Percentiles rank a stretch among this genome's conserved stretches.
Evolutionary conservation across 1,284 basidiomycete species (phyloP).

Genomic region (Pascua guehoae): DNA sequence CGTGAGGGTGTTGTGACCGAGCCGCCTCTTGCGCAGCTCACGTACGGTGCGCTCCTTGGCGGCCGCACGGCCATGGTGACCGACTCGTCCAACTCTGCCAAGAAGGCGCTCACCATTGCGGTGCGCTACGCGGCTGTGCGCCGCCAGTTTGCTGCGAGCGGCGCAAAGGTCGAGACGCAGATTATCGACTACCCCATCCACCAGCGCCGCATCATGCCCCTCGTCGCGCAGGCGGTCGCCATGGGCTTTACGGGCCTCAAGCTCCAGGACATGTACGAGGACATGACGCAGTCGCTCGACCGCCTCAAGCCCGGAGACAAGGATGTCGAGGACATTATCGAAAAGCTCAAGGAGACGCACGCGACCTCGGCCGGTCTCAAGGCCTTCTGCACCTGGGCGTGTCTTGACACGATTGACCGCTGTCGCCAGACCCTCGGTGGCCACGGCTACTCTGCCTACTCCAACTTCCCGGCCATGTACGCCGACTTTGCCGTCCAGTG

Average conservation of each 20-base stretch:
- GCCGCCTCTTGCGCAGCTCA: conserved; percentile 56
- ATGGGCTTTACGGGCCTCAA: conserved; percentile 56
- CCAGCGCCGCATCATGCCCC: conserved; percentile 57
- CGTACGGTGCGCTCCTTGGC: conserved; percentile 57
- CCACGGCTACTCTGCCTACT: conserved; percentile 59
- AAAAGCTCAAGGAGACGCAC: conserved; percentile 60
- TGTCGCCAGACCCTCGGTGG: conserved; percentile 58
- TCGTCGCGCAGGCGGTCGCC: conserved; percentile 57
- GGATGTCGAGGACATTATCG: conserved; percentile 44
- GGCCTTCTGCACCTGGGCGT: conserved; percentile 60
- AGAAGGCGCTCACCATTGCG: conserved; percentile 58
- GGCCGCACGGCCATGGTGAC: conserved; percentile 57
- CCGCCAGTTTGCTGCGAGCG: conserved; percentile 54
- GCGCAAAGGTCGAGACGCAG: conserved; percentile 54
- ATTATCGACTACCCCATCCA: conserved; percentile 60
- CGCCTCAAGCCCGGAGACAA: conserved; percentile 53
- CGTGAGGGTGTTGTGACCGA: conserved; percentile 51
- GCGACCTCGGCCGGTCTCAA: conserved; percentile 58
- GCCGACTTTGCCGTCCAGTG: conserved; percentile 56
- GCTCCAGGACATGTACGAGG: conserved; percentile 50
- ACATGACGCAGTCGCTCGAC: conserved; percentile 54
- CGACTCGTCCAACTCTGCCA: conserved; percentile 55
- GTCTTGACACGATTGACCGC: conserved; percentile 57
- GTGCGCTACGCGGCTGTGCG: conserved; percentile 57
- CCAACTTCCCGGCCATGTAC: conserved; percentile 56